These are phyloP conservation scores for Pythium folliculosum DNA, from an alignment of 352 stramenopile genomes.

Conservation along the genomic window DNA sequence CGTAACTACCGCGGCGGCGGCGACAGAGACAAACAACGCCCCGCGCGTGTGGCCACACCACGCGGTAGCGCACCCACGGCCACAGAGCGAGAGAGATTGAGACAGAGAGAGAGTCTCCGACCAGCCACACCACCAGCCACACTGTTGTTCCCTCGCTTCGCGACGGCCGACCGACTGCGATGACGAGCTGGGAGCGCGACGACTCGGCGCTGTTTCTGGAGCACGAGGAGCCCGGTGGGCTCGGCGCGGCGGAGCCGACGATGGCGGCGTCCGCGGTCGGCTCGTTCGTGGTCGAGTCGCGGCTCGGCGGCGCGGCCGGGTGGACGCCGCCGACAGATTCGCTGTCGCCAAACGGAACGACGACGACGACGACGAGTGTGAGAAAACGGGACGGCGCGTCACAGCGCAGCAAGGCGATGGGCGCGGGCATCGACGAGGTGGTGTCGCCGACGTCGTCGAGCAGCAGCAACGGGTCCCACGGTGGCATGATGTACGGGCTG, in stretches of 20 bases:
- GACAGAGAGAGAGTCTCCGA: slow-evolving; percentile 2
- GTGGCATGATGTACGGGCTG: slow-evolving; percentile 12
- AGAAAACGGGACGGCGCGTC: not conserved
- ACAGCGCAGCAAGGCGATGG: not conserved
- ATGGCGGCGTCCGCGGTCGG: slow-evolving; percentile 25
- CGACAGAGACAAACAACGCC: too few species aligned
- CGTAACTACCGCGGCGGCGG: too few species aligned
- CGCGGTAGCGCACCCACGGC: too few species aligned
- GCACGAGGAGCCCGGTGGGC: slow-evolving; percentile 3
- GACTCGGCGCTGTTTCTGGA: slow-evolving; percentile 27
- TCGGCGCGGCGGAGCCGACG: slow-evolving; percentile 8
- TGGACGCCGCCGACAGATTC: not conserved
- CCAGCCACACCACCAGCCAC: too few species aligned
- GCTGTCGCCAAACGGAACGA: too few species aligned
- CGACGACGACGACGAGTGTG: not conserved
- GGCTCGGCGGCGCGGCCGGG: not conserved
- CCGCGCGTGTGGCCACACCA: too few species aligned
- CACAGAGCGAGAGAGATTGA: not conserved
- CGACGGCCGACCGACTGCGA: not conserved
- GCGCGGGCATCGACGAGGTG: slow-evolving; percentile 15
- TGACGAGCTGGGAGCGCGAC: slow-evolving; percentile 36
- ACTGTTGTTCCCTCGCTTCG: too few species aligned
- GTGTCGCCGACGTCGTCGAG: slow-evolving; percentile 37
- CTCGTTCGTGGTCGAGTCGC: slow-evolving; percentile 26
- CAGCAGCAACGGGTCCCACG: slow-evolving; percentile 33